Percentiles rank a stretch among this genome's conserved stretches.
These are phyloP conservation scores for Ceratobasidium theobromae DNA, from an alignment of 1,284 basidiomycete species.

Conservation along the genomic window DNA sequence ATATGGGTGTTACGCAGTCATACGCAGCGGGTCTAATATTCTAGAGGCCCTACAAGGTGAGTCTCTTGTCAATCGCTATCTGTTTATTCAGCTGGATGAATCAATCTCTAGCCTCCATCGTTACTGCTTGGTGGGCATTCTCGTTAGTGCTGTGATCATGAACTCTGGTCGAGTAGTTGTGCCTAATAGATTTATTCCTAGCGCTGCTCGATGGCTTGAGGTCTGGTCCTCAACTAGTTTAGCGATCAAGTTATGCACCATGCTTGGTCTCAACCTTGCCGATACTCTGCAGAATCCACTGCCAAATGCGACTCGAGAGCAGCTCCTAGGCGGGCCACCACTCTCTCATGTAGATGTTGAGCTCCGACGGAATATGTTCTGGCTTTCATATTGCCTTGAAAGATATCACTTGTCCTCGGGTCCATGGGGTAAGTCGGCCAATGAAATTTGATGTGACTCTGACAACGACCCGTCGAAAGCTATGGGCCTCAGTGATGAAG, in stretches of 20 bases:
- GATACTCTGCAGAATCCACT: slow-evolving; percentile 5
- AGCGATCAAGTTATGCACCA: neutral
- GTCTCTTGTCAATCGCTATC: neutral
- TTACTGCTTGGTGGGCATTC: slow-evolving; percentile 26
- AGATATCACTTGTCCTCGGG: slow-evolving; percentile 1
- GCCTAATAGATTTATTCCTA: neutral
- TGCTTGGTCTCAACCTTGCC: slow-evolving; percentile 4
- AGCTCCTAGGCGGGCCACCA: neutral
- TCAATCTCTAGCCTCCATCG: neutral
- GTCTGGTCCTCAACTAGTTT: neutral
- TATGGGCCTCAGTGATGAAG: slow-evolving; percentile 32
- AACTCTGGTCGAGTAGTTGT: neutral
- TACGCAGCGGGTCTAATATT: neutral
- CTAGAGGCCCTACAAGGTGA: slow-evolving; percentile 14
- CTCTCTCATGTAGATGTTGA: slow-evolving; percentile 17
- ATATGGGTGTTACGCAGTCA: neutral
- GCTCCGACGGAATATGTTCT: slow-evolving; percentile 28
- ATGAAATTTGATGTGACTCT: no score
- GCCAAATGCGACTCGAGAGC: neutral
- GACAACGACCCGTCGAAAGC: neutral
- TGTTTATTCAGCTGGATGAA: neutral
- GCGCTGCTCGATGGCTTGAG: slow-evolving; percentile 21
- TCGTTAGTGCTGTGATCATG: neutral
- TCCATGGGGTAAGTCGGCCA: slow-evolving; percentile 18
- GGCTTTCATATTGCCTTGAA: slow-evolving; percentile 20